Evolutionary conservation across 2,329 filamentous ascomycete species (phyloP).

Genomic region (Periconia sp.): DNA sequence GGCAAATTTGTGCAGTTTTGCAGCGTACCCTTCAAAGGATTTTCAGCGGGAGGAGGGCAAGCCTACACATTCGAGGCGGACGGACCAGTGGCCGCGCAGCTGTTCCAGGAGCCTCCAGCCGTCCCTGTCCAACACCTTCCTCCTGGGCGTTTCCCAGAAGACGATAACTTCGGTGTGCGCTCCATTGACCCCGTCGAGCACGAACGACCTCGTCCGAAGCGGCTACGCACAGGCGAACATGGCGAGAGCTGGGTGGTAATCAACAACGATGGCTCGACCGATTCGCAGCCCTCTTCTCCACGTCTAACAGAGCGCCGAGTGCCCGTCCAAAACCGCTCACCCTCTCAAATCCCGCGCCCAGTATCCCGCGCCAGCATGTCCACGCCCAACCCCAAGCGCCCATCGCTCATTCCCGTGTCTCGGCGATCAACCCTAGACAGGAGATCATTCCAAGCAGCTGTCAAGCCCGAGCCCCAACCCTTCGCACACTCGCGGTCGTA

Average conservation of each 20-base stretch:
- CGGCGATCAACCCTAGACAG: conserved; percentile 40
- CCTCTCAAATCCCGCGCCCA: conserved; percentile 40
- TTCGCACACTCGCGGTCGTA: conserved; percentile 20
- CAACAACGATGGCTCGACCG: conserved; percentile 51
- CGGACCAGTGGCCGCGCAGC: conserved; percentile 25
- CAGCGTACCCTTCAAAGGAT: conserved; percentile 73
- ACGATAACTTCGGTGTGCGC: conserved; percentile 50
- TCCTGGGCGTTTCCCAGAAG: conserved; percentile 57
- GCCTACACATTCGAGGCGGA: conserved; percentile 63
- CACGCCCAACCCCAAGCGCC: conserved; percentile 26
- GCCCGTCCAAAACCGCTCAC: conserved; percentile 24
- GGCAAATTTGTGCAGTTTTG: conserved; percentile 88
- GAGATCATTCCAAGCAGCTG: conserved; percentile 19
- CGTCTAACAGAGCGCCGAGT: conserved; percentile 36
- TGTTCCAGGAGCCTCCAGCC: conserved; percentile 22
- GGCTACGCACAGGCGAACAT: conserved; percentile 47
- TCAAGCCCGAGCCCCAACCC: conserved; percentile 4
- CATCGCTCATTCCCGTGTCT: conserved; percentile 49
- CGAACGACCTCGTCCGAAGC: conserved; percentile 50
- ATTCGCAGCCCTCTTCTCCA: conserved; percentile 54
- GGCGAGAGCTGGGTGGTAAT: conserved; percentile 54
- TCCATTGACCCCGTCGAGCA: conserved; percentile 48
- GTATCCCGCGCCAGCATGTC: conserved; percentile 21
- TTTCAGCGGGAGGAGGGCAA: conserved; percentile 80
- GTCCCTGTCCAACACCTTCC: conserved; percentile 42